Conservation (phyloP, 306 rosid species). For the Prunus campanulata region DNA sequence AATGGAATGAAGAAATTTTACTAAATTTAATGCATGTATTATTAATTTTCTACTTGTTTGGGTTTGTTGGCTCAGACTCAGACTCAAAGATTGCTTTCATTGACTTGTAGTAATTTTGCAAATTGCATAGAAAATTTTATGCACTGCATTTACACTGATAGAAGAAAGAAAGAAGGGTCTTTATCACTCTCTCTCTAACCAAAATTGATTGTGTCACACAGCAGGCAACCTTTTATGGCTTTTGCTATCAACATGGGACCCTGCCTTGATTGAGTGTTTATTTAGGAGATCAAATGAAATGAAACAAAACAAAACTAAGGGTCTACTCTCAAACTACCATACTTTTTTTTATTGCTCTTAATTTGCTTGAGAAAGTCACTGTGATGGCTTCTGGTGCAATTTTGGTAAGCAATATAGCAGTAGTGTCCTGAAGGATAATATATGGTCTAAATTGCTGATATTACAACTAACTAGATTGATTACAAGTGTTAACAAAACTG, state of each 20-base stretch:
- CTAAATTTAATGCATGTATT: neutral
- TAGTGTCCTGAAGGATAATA: neutral
- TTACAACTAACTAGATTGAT: constrained; percentile 24
- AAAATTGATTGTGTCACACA: neutral
- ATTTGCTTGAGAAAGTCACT: neutral
- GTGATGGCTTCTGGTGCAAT: neutral
- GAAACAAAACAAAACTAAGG: neutral
- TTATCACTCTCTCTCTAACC: neutral
- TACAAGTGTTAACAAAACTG: constrained; percentile 27
- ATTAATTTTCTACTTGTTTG: too few relatives aligned
- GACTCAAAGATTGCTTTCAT: neutral
- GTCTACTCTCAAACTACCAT: neutral
- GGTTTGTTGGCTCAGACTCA: neutral
- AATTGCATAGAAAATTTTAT: neutral
- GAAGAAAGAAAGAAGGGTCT: neutral
- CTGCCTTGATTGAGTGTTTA: neutral
- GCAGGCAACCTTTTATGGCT: neutral
- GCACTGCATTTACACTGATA: neutral
- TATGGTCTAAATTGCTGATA: constrained; percentile 9
- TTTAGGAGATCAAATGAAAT: neutral
- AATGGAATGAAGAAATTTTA: neutral
- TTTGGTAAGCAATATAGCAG: too few relatives aligned
- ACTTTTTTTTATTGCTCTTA: neutral
- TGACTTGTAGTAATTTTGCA: too few relatives aligned
- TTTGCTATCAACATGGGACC: constrained; percentile 1